These are phyloP conservation scores for Vitis labrusca DNA, from an alignment of 164 flowering plant species.

Conservation along the genomic window DNA sequence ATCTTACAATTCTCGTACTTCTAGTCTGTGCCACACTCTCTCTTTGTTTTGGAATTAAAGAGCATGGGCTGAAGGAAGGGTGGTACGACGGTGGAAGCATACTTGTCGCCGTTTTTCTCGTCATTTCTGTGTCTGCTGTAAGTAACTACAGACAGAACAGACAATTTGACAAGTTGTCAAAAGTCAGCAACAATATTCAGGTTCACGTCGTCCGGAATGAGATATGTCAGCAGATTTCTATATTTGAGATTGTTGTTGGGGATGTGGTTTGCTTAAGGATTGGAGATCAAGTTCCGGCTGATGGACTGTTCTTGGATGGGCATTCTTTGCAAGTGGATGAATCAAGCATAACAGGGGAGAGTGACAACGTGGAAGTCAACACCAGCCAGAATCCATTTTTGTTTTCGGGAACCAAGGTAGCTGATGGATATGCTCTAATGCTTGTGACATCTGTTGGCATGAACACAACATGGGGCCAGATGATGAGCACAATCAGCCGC, in stretches of 20 bases:
- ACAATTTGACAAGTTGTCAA: slow-evolving; percentile 43
- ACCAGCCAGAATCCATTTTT: slow-evolving; percentile 18
- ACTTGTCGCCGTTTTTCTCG: slow-evolving; percentile 42
- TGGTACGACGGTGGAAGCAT: slow-evolving; percentile 53
- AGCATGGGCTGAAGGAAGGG: slow-evolving; percentile 34
- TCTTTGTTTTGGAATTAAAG: slow-evolving; percentile 44
- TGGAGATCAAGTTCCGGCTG: slow-evolving; percentile 56
- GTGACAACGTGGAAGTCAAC: slow-evolving; percentile 32
- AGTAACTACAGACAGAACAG: slow-evolving; percentile 39
- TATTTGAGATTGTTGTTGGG: slow-evolving; percentile 44
- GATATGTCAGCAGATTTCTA: slow-evolving; percentile 27
- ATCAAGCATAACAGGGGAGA: slow-evolving; percentile 43
- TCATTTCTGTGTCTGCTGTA: slow-evolving; percentile 35
- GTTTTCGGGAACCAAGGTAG: slow-evolving; percentile 33
- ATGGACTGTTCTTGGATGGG: slow-evolving; percentile 40
- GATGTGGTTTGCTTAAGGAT: slow-evolving; percentile 43
- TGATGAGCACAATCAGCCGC: slow-evolving; percentile 55
- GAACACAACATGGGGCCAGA: slow-evolving; percentile 42
- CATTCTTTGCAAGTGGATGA: slow-evolving; percentile 42
- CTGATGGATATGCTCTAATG: slow-evolving; percentile 50
- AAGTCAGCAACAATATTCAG: slow-evolving; percentile 32
- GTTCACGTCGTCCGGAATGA: slow-evolving; percentile 32
- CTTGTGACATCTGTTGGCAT: slow-evolving; percentile 48
- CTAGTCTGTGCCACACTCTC: slow-evolving; percentile 35
- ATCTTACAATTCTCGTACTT: slow-evolving; percentile 35